These are phyloP conservation scores for Ceratopteris richardii DNA, from an alignment of 75 land plant species.

Conservation along the genomic window DNA sequence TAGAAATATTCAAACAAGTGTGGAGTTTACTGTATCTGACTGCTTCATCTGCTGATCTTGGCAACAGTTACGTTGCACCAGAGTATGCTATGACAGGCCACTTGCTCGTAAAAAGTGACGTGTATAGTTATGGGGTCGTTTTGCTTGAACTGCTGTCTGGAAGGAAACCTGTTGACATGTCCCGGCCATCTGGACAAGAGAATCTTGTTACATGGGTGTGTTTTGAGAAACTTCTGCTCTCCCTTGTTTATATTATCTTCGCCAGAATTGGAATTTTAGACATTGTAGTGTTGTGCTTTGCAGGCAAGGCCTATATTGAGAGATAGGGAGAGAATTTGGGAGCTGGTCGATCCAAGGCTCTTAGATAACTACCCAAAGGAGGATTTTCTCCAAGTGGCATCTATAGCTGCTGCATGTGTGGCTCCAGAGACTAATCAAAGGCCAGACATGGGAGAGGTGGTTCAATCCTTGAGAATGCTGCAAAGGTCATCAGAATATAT, in stretches of 20 bases:
- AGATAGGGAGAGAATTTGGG: constrained; percentile 63
- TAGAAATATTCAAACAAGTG: no score
- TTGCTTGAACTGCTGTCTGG: constrained; percentile 95
- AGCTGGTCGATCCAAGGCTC: constrained; percentile 82
- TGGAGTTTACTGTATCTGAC: no score
- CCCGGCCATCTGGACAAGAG: constrained; percentile 91
- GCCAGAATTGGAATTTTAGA: no score
- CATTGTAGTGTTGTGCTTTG: not conserved
- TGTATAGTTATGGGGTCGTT: constrained; percentile 98
- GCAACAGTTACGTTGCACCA: constrained; percentile 98
- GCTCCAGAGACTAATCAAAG: constrained; percentile 88
- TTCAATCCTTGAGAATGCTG: constrained; percentile 94
- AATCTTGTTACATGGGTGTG: constrained; percentile 96
- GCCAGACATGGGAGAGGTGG: constrained; percentile 99
- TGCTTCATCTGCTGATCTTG: no score
- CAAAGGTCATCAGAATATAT: constrained; percentile 53
- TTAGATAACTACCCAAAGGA: constrained; percentile 73
- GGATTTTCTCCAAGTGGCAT: constrained; percentile 85
- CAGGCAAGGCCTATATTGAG: constrained; percentile 94
- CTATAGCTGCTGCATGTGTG: constrained; percentile 98
- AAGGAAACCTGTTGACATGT: constrained; percentile 92
- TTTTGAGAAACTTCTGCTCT: no score
- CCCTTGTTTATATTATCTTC: no score
- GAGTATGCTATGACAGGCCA: constrained; percentile 99
- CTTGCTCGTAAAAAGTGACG: constrained; percentile 93